Base-by-base conservation (phyloP, 768 basidiomycete genomes). In the Amanita rimosa region DNA sequence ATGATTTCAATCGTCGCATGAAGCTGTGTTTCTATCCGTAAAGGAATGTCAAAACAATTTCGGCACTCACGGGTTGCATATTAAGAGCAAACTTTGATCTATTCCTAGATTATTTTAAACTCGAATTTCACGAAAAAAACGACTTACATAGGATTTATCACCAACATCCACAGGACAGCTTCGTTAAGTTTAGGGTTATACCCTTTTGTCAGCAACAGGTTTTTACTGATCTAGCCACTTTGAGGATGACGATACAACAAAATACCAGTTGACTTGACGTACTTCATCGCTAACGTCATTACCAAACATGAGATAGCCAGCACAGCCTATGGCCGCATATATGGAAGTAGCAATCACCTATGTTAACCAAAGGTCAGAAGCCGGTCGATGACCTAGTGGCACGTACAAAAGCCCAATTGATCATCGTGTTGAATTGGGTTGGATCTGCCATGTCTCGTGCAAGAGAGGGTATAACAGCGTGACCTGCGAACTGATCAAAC, bases 241-340 rank as follows among this genome's bases (percentile, higher is more conserved):
- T n/a, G 1, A 21, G 53, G 1, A 49, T 44, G 48, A 41, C 17
- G 21, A 29, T 39, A 17, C 33, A 17, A 29, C 7, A 9, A 5
- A 13, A 43, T 24, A 16, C 8, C 46, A 50, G 21, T n/a, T 14
- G 19, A 9, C 19, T 56, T 11, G 14, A 22, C 70, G 57, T 51
- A 89, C 88, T 73, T 92, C 90, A 51, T 87, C 88, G 56, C 79
- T 80, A 43, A 94, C 89, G 27, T 61, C 57, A 43, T 75, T 69
- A 8, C 92, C 91, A 59, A 91, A 93, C 95, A 98, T 98, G 16
- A 88, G 63, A 57, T 96, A 97, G 0, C 94, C 95, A 16, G 79
- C 81, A 39, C 75, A 77, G 3, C 85, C 91, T 24, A 92, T 81
- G 9, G 83, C 52, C n/a, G 68, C 61, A 54, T 82, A 82, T 24